Percentiles rank a stretch among this genome's conserved stretches.
phyloP scores from a whole-genome alignment of 2,329 filamentous ascomycete species.

The Trichoderma aggressivum region DNA sequence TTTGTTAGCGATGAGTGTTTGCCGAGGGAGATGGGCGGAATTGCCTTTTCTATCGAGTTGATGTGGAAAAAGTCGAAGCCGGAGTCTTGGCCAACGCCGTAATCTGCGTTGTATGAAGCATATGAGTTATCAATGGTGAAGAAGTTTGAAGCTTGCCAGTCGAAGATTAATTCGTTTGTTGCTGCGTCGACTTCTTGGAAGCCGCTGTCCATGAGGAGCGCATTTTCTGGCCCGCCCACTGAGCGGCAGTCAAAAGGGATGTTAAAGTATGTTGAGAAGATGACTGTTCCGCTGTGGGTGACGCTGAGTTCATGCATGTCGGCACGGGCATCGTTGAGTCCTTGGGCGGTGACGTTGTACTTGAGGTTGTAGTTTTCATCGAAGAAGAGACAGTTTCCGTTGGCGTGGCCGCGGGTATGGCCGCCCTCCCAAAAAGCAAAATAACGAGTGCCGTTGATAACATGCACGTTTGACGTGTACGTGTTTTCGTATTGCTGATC shows the following conservation, averaged over 20 bases:
- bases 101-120: neutral
- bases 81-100: neutral
- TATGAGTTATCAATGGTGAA: neutral
- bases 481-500: constrained; percentile 3
- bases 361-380: neutral
- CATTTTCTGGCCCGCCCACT: neutral
- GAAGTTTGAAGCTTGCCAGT: neutral
- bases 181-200: neutral
- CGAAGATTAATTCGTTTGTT: neutral
- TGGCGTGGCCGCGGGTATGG: neutral
- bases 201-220: constrained; percentile 7
- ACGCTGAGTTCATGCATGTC: constrained; percentile 21
- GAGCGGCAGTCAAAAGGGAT: neutral
- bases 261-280: constrained; percentile 5
- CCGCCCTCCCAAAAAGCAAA: constrained; percentile 6
- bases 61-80: constrained; percentile 13
- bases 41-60: neutral
- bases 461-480: neutral
- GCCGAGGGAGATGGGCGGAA: neutral
- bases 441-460: neutral
- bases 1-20: neutral
- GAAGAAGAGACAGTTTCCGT: constrained; percentile 9
- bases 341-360: constrained; percentile 34
- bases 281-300: neutral
- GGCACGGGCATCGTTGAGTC: constrained; percentile 31